Base-by-base conservation (phyloP, 768 basidiomycete species). In the Brasilioporus rufonigricans region DNA sequence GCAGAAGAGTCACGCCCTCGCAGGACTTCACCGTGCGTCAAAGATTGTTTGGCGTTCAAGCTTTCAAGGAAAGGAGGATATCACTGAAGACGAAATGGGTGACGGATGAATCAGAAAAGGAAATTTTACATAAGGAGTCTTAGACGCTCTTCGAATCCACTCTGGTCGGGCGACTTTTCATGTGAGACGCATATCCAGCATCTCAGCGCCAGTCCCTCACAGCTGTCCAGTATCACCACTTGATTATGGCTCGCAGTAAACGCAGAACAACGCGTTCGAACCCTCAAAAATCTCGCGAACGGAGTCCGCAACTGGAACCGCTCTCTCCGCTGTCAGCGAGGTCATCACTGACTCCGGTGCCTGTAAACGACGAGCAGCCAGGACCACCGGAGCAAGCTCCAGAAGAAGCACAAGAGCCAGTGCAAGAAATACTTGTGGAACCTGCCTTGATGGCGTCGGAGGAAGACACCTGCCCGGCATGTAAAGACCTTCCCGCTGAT, bases 401-500 rank as follows among this genome's bases (percentile, higher is more conserved):
- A 11, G 61, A 62, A 53, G 56, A 66, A 55, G 21, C 3, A n/a
- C 47, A 49, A n/a, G 51, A 62, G n/a, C 23, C 27, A 13, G 60
- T 48, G 5, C 69, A 57, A 39, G 63, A 60, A 21, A 2, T 13
- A 0, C 24, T 57, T 46, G 48, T 41, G 2, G 58, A 64, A 14
- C 60, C 53, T 26, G 54, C 27, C 14, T 3, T 46, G 24, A 48
- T n/a, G 43, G 48, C 52, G 11, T 58, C 60, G 39, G 61, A 69
- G 51, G 70, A 71, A 55, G 74, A 72, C 41, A 57, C 23, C 27
- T 85, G 84, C 63, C 84, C 84, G 13, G 79, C 82, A 12, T 85
- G 84, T 65, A 74, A 75, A 45, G 67, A 69, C 43, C 66, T 72
- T 36, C 58, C 68, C 11, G 21, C 44, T 19, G 65, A 67, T 49